phyloP scores from a whole-genome alignment of 192 early-diverging fungal species.

The Backusella tuberculispora region DNA sequence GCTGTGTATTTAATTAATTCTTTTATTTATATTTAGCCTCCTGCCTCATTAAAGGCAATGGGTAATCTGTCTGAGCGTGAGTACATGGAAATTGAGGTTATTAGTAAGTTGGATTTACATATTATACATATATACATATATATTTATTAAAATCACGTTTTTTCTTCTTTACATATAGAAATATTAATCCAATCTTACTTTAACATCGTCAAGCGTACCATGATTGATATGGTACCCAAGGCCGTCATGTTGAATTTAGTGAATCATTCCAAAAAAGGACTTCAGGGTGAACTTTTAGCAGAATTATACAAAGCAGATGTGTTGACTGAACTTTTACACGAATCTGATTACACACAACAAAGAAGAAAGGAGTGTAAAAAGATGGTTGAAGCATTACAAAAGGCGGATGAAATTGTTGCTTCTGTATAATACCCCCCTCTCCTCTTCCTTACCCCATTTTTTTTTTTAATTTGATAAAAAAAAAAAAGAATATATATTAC shows the following conservation, averaged over 20 bases:
- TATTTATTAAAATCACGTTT: not conserved
- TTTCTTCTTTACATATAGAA: slow-evolving; percentile 51
- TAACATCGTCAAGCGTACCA: slow-evolving; percentile 98
- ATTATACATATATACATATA: not conserved
- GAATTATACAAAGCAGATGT: slow-evolving; percentile 98
- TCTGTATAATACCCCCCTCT: slow-evolving; percentile 34
- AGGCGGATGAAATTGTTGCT: slow-evolving; percentile 75
- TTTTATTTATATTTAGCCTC: slow-evolving; percentile 61
- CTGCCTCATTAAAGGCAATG: slow-evolving; percentile 88
- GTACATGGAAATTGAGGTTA: slow-evolving; percentile 98
- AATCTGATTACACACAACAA: slow-evolving; percentile 90
- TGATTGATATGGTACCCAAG: slow-evolving; percentile 97
- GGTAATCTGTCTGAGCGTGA: slow-evolving; percentile 97
- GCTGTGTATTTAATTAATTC: not conserved
- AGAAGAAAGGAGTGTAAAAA: slow-evolving; percentile 95
- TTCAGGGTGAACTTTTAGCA: slow-evolving; percentile 93
- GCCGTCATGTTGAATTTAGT: slow-evolving; percentile 99
- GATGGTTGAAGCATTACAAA: slow-evolving; percentile 94
- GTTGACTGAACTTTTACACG: slow-evolving; percentile 92
- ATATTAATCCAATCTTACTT: slow-evolving; percentile 96
- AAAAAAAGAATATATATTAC: too few species aligned
- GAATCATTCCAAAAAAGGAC: slow-evolving; percentile 83
- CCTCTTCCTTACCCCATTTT: not conserved
- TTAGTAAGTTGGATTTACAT: slow-evolving; percentile 66
- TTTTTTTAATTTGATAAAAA: slow-evolving; percentile 8